These are phyloP conservation scores for Puccinia brachypodii DNA, from an alignment of 1,284 basidiomycete genomes.

Conservation along the genomic window DNA sequence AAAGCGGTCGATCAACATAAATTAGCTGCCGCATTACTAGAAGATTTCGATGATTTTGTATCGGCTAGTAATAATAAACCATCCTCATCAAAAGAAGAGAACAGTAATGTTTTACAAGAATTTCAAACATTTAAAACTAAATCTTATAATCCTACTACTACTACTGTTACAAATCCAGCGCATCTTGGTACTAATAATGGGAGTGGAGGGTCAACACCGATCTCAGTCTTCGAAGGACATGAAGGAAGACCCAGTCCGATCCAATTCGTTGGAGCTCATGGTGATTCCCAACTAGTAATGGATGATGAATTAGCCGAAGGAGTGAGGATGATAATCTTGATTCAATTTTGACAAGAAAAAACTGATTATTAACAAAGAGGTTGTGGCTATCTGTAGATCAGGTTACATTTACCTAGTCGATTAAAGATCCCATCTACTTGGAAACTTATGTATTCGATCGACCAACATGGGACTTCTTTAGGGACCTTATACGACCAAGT, in stretches of 20 bases:
- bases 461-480: slow-evolving; percentile 91
- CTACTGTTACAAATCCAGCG: not conserved
- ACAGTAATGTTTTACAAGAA: not conserved
- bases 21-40: slow-evolving; percentile 20
- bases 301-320: slow-evolving; percentile 47
- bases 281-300: slow-evolving; percentile 27
- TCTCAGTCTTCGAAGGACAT: slow-evolving; percentile 27
- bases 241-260: slow-evolving; percentile 32
- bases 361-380: not conserved
- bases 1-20: slow-evolving; percentile 33
- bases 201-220: not conserved
- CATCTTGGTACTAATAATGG: not conserved
- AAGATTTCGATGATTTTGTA: slow-evolving; percentile 37
- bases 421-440: slow-evolving; percentile 75
- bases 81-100: not conserved
- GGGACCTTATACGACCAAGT: slow-evolving; percentile 75
- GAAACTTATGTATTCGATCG: slow-evolving; percentile 85
- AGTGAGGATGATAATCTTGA: not conserved
- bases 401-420: slow-evolving; percentile 73
- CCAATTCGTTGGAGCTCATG: slow-evolving; percentile 20
- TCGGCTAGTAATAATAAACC: not conserved
- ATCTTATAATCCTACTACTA: not conserved
- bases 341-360: not conserved
- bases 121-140: slow-evolving; percentile 3
- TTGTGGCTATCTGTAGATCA: slow-evolving; percentile 62